A percentile compares a stretch with the other conserved stretches of the same genome.
These are phyloP conservation scores for Wickerhamomyces bovis DNA, from an alignment of 805 yeast species.

Conservation along the genomic window DNA sequence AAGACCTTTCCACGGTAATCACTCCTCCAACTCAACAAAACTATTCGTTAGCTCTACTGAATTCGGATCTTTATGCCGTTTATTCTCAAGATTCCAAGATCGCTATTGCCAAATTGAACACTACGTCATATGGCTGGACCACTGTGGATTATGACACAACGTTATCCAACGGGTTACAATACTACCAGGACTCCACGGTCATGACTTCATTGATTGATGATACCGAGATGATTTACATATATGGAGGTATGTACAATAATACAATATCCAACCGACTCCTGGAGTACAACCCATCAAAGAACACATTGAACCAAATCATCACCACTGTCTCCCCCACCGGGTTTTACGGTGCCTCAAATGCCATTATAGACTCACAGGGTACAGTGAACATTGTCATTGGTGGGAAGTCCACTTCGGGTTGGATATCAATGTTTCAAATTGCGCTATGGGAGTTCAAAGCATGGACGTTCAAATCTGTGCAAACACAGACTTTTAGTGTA, in stretches of 20 bases:
- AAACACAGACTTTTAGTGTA: conserved; percentile 29
- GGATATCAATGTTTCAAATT: conserved; percentile 68
- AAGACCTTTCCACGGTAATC: background rate
- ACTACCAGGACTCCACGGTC: conserved; percentile 30
- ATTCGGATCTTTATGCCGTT: conserved; percentile 19
- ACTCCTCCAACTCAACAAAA: conserved; percentile 15
- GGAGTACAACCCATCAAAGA: conserved; percentile 33
- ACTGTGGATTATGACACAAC: conserved; percentile 13
- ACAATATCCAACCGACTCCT: conserved; percentile 37
- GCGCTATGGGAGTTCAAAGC: conserved; percentile 66
- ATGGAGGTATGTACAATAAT: conserved; percentile 39
- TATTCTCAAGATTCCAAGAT: conserved; percentile 6
- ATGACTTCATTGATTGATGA: conserved; percentile 32
- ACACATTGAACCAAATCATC: conserved; percentile 32
- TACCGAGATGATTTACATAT: conserved; percentile 40
- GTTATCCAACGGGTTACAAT: conserved; percentile 4
- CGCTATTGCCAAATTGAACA: conserved; percentile 9
- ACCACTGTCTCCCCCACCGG: conserved; percentile 50
- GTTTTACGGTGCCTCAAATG: conserved; percentile 45
- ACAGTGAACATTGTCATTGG: conserved; percentile 54
- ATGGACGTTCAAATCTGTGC: conserved; percentile 54
- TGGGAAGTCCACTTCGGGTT: conserved; percentile 55
- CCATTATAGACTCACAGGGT: conserved; percentile 34
- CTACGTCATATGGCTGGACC: conserved; percentile 10
- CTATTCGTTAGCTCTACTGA: conserved; percentile 19